Base-by-base conservation (phyloP, 345 rosid genomes). In the Melastoma malabathricum region DNA sequence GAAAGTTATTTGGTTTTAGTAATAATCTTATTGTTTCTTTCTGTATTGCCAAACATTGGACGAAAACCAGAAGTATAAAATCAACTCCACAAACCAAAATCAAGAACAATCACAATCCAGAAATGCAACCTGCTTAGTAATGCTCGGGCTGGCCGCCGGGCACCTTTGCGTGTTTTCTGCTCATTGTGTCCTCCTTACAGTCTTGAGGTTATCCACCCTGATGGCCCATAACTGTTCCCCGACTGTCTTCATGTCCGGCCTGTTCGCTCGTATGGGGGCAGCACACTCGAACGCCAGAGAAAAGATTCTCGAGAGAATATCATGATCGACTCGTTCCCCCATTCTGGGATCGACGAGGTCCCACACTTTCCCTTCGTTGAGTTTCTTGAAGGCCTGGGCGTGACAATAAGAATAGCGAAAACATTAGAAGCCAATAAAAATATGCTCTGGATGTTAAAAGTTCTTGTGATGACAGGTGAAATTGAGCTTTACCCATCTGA, bases 141-240 rank as follows among this genome's bases (percentile, higher is more conserved):
- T 12, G 12, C 10, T 9, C 41, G 41, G 41, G 9, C 38, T 1
- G 38, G 4, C 41, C 41, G 12, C 41, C 41, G 12, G 12, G 12
- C 41, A 34, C 2, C 41, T 10, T 9, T 22, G 25, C 41, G 41
- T 6, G 12, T 12, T 0, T 34, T 34, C 41, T 34, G 41, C 55
- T 59, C 51, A 59, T 54, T 67, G 65, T 38, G 63, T 51, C 56
- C 23, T 51, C 54, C 27, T 77, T 34, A 46, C 53, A 59, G 72
- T 68, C 65, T 64, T 92, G 15, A 84, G 60, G 62, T 77, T 77
- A 57, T 76, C 87, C 18, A 88, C 83, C 44, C 98, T 82, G 72
- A 92, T 84, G 15, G 63, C 81, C 98, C 98, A 92, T 58, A 92
- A 61, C 64, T 81, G 76, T 68, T 87, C 89, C 57, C 74, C 93